These are phyloP conservation scores for Cladosporium oxysporum DNA, from an alignment of 2,329 filamentous ascomycete genomes.

Conservation along the genomic window DNA sequence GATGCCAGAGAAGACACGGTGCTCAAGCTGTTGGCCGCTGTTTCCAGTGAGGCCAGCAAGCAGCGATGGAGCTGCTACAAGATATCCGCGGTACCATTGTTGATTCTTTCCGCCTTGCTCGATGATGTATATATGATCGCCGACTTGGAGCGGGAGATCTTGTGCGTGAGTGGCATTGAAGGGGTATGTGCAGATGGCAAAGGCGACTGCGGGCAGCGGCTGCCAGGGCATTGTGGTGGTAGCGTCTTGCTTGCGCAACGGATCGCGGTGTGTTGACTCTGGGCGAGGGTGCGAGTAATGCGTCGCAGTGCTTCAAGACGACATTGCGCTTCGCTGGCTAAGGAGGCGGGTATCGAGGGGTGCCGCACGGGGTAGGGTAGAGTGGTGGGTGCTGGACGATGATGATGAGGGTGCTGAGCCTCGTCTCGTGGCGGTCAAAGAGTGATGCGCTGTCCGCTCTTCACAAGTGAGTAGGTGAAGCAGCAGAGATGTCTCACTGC, in stretches of 20 bases:
- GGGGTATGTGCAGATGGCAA: constrained; percentile 93
- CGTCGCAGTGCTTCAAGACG: background rate
- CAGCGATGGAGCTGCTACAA: constrained; percentile 90
- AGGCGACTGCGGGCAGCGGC: constrained; percentile 94
- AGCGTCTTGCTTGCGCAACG: background rate
- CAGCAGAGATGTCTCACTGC: background rate
- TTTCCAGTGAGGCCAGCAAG: constrained; percentile 87
- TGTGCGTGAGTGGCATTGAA: constrained; percentile 84
- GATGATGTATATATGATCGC: constrained; percentile 98
- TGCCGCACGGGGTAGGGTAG: background rate
- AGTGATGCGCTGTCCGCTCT: constrained; percentile 10
- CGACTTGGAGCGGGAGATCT: constrained; percentile 94
- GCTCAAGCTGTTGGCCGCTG: constrained; percentile 90
- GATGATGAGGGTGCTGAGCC: background rate
- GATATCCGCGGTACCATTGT: constrained; percentile 92
- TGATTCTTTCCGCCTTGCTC: constrained; percentile 85
- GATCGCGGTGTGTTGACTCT: background rate
- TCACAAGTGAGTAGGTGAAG: background rate
- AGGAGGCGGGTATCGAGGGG: background rate
- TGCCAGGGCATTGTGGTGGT: constrained; percentile 78
- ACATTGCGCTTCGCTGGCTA: constrained; percentile 4
- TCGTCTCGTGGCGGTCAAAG: constrained; percentile 8
- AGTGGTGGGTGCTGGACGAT: background rate
- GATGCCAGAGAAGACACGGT: constrained; percentile 96
- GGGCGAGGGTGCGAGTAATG: constrained; percentile 2